Percentiles rank a stretch among this genome's conserved stretches.
phyloP scores from a whole-genome alignment of 345 rosid species.

The Toxicodendron radicans region DNA sequence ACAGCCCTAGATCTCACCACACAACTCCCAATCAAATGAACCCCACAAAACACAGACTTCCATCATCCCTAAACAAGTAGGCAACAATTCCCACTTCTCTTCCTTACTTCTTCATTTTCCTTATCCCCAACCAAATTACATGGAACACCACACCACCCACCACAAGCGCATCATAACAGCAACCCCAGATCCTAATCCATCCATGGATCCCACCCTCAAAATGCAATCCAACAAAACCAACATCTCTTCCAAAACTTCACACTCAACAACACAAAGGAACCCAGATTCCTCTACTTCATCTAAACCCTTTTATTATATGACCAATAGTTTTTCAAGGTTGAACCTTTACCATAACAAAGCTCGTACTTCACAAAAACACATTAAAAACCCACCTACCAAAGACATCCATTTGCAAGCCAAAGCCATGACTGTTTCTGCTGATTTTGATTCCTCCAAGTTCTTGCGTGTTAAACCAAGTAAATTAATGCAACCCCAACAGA shows the following conservation, averaged over 20 bases:
- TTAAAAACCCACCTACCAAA: slow-evolving; percentile 4
- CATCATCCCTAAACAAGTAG: not conserved
- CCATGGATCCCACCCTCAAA: slow-evolving; percentile 41
- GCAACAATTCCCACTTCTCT: not conserved
- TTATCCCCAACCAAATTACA: slow-evolving; percentile 19
- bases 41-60: not conserved
- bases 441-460: slow-evolving; percentile 39
- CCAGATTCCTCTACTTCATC: slow-evolving; percentile 25
- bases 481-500: slow-evolving; percentile 15
- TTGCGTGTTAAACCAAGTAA: slow-evolving; percentile 23
- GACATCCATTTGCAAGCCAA: slow-evolving; percentile 51
- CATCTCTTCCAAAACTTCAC: slow-evolving; percentile 11
- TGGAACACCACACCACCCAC: slow-evolving; percentile 39
- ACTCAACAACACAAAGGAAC: slow-evolving; percentile 20
- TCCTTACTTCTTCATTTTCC: not conserved
- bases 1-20: slow-evolving; percentile 30
- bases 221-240: slow-evolving; percentile 17
- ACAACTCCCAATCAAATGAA: slow-evolving; percentile 26
- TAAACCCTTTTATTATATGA: slow-evolving; percentile 21
- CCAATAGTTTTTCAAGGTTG: slow-evolving; percentile 23
- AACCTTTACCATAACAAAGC: slow-evolving; percentile 22
- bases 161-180: slow-evolving; percentile 41
- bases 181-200: slow-evolving; percentile 21
- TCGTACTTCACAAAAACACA: slow-evolving; percentile 23
- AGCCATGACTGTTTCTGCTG: slow-evolving; percentile 52